Base-by-base conservation (phyloP, 495 filamentous ascomycete genomes). In the Neurospora tetrasperma region DNA sequence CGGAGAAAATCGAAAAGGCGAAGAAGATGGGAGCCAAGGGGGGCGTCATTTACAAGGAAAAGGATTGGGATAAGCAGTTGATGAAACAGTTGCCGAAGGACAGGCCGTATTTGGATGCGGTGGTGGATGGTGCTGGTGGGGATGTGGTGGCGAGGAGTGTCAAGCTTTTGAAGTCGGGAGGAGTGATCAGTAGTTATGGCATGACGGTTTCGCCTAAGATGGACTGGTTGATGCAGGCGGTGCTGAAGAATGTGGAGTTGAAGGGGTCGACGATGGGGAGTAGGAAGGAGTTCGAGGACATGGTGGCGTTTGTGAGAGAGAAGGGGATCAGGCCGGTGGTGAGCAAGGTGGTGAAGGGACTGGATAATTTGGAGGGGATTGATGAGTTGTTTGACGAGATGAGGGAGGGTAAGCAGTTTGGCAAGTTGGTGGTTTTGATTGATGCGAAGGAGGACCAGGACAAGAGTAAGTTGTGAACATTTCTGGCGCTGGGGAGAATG, bases 41-140 rank as follows among this genome's bases (percentile, higher is more conserved):
- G 1, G 92, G 92, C 35, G 89, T 94, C 2, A 88, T 74, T 68
- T 94, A 94, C 77, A 90, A 86, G 77, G 84, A 86, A 20, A 81
- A 81, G 2, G 86, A 81, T 0, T 95, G 92, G 92, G 90, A 93
- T 43, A 90, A 87, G 84, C 85, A 89, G 80, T 78, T 95, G 71
- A 78, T 83, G 59, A 77, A 76, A 9, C 75, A 84, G 79, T 80
- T 94, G 68, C 91, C 92, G 0, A 68, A 75, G 40, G 87, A 88
- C 71, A 84, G 86, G 73, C 86, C 86, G 70, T 87, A 78, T 72
- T 82, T 95, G 48, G 92, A 94, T 81, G 85, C 87, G 18, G 86
- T 94, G 31, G 84, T 95, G 69, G 92, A 95, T 79, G 91, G 92
- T 16, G 91, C 92, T 0, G 92, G 92, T 20, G 92, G 92, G 39